Evolutionary conservation across 805 yeast genomes (phyloP).

Genomic region (Candida chauliodis): DNA sequence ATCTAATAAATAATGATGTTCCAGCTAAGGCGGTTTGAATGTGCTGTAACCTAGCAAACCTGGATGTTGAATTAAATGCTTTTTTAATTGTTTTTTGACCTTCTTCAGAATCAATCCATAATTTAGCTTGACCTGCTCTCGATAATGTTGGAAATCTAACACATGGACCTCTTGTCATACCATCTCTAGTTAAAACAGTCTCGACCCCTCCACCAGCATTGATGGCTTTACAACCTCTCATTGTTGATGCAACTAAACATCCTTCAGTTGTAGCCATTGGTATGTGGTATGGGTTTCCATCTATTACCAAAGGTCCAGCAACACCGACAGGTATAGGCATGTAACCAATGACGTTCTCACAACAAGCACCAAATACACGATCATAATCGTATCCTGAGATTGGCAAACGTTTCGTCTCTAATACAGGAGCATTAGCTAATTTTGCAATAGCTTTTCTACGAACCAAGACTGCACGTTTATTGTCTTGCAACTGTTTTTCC

Average conservation of each 20-base stretch:
- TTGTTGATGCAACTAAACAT: conserved; percentile 94
- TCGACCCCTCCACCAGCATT: conserved; percentile 95
- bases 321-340: conserved; percentile 97
- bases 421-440: conserved; percentile 75
- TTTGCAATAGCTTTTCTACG: conserved; percentile 92
- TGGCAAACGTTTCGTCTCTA: conserved; percentile 72
- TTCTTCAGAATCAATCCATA: conserved; percentile 94
- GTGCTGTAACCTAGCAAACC: conserved; percentile 93
- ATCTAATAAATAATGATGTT: conserved; percentile 78
- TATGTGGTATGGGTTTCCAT: conserved; percentile 81
- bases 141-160: conserved; percentile 78
- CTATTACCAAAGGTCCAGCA: conserved; percentile 94
- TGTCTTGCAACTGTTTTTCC: conserved; percentile 87
- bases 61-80: conserved; percentile 93
- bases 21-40: conserved; percentile 95
- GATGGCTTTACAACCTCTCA: conserved; percentile 98
- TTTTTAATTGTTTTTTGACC: conserved; percentile 79
- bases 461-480: conserved; percentile 86
- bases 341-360: conserved; percentile 96
- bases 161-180: conserved; percentile 99
- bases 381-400: conserved; percentile 83
- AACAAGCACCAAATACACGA: conserved; percentile 97
- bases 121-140: conserved; percentile 91
- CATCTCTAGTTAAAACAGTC: conserved; percentile 90
- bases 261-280: conserved; percentile 99